Conservation (phyloP, 140 eudicot species). For the Anethum foeniculum region DNA sequence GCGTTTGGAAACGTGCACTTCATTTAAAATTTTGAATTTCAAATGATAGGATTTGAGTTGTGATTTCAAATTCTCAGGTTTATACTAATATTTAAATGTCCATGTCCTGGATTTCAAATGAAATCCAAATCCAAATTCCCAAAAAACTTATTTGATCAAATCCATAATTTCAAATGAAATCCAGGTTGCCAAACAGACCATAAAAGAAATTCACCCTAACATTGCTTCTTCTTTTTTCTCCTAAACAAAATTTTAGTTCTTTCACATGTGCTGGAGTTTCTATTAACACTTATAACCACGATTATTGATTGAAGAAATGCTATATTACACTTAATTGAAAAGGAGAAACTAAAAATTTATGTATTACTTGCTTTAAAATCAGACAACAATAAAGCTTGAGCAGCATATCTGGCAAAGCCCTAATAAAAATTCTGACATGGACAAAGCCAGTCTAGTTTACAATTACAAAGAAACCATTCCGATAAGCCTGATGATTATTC, state of each 20-base stretch:
- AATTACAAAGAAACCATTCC: conserved; percentile 27
- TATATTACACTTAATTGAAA: not conserved
- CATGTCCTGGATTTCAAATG: too few relatives aligned
- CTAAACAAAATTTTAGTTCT: not conserved
- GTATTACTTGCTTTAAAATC: not conserved
- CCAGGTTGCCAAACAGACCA: too few relatives aligned
- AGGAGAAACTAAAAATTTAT: not conserved
- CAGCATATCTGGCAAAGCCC: not conserved
- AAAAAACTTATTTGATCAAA: too few relatives aligned
- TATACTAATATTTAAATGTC: too few relatives aligned
- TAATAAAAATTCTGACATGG: not conserved
- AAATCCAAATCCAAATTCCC: too few relatives aligned
- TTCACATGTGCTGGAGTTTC: not conserved
- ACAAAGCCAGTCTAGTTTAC: conserved; percentile 10
- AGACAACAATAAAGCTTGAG: not conserved
- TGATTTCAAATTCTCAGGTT: too few relatives aligned
- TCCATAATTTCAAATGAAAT: too few relatives aligned
- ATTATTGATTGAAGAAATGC: not conserved
- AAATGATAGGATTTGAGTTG: too few relatives aligned
- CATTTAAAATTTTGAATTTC: too few relatives aligned
- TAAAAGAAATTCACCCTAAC: too few relatives aligned
- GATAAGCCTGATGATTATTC: conserved; percentile 7
- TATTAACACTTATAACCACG: not conserved
- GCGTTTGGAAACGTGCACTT: too few relatives aligned
- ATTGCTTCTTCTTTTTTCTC: not conserved